These are phyloP conservation scores for Crithidia thermophila DNA, from an alignment of 208 protist genomes.

Conservation along the genomic window DNA sequence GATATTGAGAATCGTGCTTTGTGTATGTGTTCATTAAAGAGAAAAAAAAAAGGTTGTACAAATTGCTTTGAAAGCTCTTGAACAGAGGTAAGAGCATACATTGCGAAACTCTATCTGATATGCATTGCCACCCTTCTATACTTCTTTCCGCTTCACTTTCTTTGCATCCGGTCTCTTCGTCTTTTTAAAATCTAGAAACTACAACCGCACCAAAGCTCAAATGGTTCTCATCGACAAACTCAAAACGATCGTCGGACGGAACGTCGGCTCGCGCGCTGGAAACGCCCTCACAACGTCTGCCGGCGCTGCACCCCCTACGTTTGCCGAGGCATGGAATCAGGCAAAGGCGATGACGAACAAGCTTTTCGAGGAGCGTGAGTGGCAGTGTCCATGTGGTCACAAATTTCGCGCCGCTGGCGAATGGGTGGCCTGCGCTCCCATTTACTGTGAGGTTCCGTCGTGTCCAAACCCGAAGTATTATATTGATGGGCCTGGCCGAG, in stretches of 20 bases:
- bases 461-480: constrained; percentile 93
- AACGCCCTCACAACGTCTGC: constrained; percentile 54
- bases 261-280: constrained; percentile 38
- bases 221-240: constrained; percentile 78
- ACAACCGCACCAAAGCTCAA: background rate
- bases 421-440: constrained; percentile 83
- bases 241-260: constrained; percentile 76
- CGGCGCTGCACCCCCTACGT: constrained; percentile 41
- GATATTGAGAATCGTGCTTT: too few relatives aligned
- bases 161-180: background rate
- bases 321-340: constrained; percentile 58
- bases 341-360: constrained; percentile 66
- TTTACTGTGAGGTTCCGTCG: constrained; percentile 88
- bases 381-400: constrained; percentile 92
- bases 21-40: background rate
- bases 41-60: background rate
- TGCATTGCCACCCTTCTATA: too few relatives aligned
- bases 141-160: background rate
- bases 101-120: background rate
- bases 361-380: constrained; percentile 81
- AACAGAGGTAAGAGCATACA: background rate
- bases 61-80: background rate
- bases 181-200: background rate
- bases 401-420: constrained; percentile 85
- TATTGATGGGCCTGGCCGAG: constrained; percentile 81